Evolutionary conservation across 768 basidiomycete species (phyloP).

Genomic region (Pleurotus giganteus): DNA sequence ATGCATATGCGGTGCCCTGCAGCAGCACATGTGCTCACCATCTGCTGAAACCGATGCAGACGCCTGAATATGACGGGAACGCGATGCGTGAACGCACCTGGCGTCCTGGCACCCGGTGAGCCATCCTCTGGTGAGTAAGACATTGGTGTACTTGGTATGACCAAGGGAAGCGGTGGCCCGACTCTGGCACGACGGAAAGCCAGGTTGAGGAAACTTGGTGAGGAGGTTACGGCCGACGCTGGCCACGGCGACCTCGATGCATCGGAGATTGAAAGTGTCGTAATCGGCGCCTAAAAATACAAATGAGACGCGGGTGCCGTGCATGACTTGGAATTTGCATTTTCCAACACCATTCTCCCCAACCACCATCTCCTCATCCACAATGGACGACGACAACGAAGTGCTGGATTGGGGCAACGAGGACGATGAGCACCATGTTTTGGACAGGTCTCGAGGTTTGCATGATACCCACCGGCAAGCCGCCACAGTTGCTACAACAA

Average conservation of each 20-base stretch:
- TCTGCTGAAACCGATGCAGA: conserved; percentile 80
- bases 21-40: conserved; percentile 48
- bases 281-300: not conserved
- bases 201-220: conserved; percentile 13
- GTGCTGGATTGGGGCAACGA: conserved; percentile 67
- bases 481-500: conserved; percentile 21
- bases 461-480: conserved; percentile 21
- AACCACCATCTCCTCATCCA: conserved; percentile 14
- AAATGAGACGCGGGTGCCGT: conserved; percentile 15
- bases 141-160: conserved; percentile 11
- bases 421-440: conserved; percentile 36
- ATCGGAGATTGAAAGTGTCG: conserved; percentile 2
- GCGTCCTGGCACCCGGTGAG: conserved; percentile 25
- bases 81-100: conserved; percentile 45
- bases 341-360: conserved; percentile 14
- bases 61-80: conserved; percentile 81
- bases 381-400: conserved; percentile 68
- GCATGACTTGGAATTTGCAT: conserved; percentile 3
- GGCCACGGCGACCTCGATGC: not conserved
- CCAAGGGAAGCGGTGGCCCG: conserved; percentile 4
- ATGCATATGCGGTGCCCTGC: not conserved
- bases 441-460: conserved; percentile 6
- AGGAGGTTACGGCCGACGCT: not conserved
- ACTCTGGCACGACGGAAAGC: conserved; percentile 18
- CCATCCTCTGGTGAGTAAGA: conserved; percentile 41